Conservation (phyloP, 2,329 filamentous ascomycete species). For the Aspergillus flavus region DNA sequence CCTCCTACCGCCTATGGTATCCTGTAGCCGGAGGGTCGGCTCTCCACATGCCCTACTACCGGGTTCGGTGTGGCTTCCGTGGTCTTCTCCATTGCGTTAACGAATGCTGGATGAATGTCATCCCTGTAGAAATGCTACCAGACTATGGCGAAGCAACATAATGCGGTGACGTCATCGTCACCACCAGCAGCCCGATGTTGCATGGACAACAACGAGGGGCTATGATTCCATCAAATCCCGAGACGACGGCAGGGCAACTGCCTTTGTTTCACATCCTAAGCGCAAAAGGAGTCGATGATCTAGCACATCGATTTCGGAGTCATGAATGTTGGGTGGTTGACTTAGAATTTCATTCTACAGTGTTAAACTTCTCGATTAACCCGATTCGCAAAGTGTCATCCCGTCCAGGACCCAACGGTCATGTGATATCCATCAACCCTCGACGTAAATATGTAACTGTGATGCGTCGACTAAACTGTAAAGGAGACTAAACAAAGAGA, state of each 20-base stretch:
- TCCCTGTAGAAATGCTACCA: not conserved
- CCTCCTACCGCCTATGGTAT: not conserved
- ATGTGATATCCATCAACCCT: not conserved
- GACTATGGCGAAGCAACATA: not conserved
- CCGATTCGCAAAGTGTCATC: not conserved
- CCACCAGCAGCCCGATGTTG: not conserved
- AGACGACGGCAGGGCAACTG: not conserved
- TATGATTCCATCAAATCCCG: not conserved
- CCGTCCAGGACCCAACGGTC: not conserved
- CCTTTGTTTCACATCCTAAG: not conserved
- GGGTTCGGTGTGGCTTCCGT: not conserved
- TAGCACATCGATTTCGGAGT: not conserved
- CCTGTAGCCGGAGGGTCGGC: not conserved
- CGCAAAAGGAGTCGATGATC: not conserved
- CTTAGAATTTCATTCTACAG: not conserved
- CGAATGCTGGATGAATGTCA: not conserved
- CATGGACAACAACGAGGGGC: not conserved
- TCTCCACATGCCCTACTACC: not conserved
- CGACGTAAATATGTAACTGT: not conserved
- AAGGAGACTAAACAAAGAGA: not conserved
- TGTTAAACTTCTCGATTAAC: not conserved
- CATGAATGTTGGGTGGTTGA: not conserved
- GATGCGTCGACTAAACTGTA: not conserved
- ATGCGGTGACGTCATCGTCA: not conserved
- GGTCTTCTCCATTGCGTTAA: not conserved